Conservation (phyloP, 2,329 filamentous ascomycete species). For the Thermomyces lanuginosus region DNA sequence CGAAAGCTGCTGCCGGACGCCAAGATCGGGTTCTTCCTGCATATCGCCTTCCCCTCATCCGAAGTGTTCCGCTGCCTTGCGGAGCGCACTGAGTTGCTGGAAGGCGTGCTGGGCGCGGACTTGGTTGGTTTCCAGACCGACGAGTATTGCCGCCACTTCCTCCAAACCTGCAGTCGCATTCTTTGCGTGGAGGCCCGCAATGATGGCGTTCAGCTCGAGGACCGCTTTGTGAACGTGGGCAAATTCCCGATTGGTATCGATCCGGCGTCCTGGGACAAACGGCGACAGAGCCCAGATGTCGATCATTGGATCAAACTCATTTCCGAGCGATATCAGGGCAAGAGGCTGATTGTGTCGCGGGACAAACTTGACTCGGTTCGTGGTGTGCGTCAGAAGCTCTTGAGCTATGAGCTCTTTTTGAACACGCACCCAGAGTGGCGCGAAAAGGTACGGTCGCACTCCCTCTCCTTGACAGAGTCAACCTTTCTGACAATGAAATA, state of each 20-base stretch:
- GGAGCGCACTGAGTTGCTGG: conserved; percentile 67
- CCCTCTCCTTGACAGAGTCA: not conserved
- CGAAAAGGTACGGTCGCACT: conserved; percentile 37
- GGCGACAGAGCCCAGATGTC: conserved; percentile 58
- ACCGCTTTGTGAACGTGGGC: conserved; percentile 80
- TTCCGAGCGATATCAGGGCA: conserved; percentile 68
- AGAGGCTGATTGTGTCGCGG: conserved; percentile 78
- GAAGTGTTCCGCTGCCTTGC: conserved; percentile 90
- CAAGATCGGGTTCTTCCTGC: conserved; percentile 89
- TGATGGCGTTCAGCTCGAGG: conserved; percentile 77
- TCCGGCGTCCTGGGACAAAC: conserved; percentile 53
- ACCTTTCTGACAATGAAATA: conserved; percentile 18
- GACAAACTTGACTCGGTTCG: conserved; percentile 90
- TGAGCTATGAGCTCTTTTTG: conserved; percentile 83
- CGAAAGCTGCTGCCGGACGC: conserved; percentile 74
- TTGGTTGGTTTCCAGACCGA: conserved; percentile 84
- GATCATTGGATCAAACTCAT: conserved; percentile 64
- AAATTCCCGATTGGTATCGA: conserved; percentile 84
- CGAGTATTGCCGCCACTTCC: conserved; percentile 85
- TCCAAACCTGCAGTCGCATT: conserved; percentile 86
- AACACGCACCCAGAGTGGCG: conserved; percentile 86
- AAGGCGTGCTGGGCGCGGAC: conserved; percentile 86
- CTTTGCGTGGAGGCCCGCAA: conserved; percentile 78
- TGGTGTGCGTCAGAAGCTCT: conserved; percentile 80
- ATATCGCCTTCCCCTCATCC: conserved; percentile 88